Base-by-base conservation (phyloP, 805 yeast genomes). In the Metschnikowia chrysomelidarum region DNA sequence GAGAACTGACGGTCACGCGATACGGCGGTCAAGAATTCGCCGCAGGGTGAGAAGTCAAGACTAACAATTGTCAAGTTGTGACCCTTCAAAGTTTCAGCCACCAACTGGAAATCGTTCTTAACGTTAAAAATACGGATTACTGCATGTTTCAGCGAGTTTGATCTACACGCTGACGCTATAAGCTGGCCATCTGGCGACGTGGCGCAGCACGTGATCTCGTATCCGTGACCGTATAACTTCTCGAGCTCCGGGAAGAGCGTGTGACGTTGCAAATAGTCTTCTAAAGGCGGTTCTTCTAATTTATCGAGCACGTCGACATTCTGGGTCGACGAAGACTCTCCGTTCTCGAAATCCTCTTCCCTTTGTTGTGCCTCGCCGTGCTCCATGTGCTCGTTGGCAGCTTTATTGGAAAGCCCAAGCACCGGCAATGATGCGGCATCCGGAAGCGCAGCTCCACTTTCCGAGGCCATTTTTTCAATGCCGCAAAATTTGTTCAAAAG, bases 171-270 rank as follows among this genome's bases (percentile, higher is more conserved):
- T 7, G 95, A 79, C 2, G 96, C 96, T 27, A 93, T 71, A 17
- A 82, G 56, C 23, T 62, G 56, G 10, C 77, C 73, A 49, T 75
- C 79, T 4, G 81, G 78, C 7, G 87, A 76, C 1, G 80, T 73
- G 34, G 85, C 95, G 24, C 88, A 71, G 28, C 91, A 74, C 0
- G 87, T 78, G 24, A 89, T 78, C 57, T 94, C 99, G 60, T 87
- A 94, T 7, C 99, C 99, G 58, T 93, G 99, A 0, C 99, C 99
- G 53, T 93, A 93, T 27, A 93, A 61, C 57, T 93, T 93, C 51
- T 93, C 98, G 37, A 82, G 66, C 55, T 93, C 99, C 0, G 98
- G 98, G 82, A 94, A 93, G 34, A 93, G 66, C 0, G 98, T 86
- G 54, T 81, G 87, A 52, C 98, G 73, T 57, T 93, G 98, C 18